phyloP scores from a whole-genome alignment of 1,139 yeast species.

The Geotrichum reessii region DNA sequence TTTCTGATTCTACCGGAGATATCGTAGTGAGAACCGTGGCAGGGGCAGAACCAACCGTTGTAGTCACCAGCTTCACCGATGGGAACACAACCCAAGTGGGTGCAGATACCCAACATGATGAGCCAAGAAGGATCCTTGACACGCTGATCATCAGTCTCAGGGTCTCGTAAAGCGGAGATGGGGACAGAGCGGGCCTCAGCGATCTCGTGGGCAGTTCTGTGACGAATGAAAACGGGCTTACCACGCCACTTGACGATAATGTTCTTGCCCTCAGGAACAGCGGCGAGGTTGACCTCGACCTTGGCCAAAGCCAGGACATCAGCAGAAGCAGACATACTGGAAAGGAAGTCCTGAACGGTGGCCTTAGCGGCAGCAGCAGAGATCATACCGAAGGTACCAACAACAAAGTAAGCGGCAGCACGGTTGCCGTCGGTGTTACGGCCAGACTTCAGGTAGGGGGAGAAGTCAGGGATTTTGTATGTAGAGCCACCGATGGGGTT shows the following conservation, averaged over 20 bases:
- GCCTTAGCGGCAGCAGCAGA: constrained; percentile 97
- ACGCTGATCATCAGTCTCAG: constrained; percentile 88
- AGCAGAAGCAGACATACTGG: constrained; percentile 95
- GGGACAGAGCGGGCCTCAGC: constrained; percentile 88
- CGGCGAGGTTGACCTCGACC: constrained; percentile 91
- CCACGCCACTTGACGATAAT: constrained; percentile 99
- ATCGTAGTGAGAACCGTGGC: constrained; percentile 99
- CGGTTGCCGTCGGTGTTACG: constrained; percentile 67
- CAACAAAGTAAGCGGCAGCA: constrained; percentile 93
- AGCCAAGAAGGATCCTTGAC: constrained; percentile 98
- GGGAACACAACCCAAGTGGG: constrained; percentile 99
- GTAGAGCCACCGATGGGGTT: constrained; percentile 48
- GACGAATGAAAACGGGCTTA: constrained; percentile 99
- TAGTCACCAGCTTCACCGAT: constrained; percentile 99
- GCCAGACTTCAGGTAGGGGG: constrained; percentile 70
- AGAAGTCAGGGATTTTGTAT: constrained; percentile 90
- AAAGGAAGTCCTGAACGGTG: constrained; percentile 90
- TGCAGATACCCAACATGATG: constrained; percentile 98
- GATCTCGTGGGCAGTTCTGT: constrained; percentile 90
- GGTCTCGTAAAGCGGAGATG: constrained; percentile 77
- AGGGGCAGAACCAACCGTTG: constrained; percentile 99
- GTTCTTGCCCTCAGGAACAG: constrained; percentile 96
- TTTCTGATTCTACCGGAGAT: constrained; percentile 99
- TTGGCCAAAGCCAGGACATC: constrained; percentile 99
- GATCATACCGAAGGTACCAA: constrained; percentile 91